Evolutionary conservation across 2,329 filamentous ascomycete genomes (phyloP).

Genomic region (Fusarium mexicanum): DNA sequence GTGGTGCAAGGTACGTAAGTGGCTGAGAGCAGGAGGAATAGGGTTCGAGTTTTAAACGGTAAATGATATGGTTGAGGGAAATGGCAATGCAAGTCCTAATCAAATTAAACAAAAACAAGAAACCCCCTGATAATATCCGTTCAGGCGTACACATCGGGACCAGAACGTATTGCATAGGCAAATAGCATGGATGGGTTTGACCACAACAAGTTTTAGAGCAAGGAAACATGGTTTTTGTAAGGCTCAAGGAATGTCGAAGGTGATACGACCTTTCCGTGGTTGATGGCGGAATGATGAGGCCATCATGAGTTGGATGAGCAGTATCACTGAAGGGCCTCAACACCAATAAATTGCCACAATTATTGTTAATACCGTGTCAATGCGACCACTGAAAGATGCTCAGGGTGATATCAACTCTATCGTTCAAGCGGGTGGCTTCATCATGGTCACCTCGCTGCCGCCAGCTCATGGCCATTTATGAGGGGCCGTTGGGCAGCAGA

Average conservation of each 20-base stretch:
- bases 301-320: constrained; percentile 9
- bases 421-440: background rate
- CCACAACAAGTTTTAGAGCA: background rate
- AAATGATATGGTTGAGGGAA: background rate
- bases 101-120: background rate
- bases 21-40: background rate
- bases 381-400: background rate
- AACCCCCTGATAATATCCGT: background rate
- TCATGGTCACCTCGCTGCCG: constrained; percentile 4
- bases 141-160: background rate
- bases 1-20: background rate
- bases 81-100: background rate
- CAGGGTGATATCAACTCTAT: background rate
- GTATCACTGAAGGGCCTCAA: background rate
- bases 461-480: background rate
- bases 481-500: background rate
- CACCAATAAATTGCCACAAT: background rate
- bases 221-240: background rate
- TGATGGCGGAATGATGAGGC: background rate
- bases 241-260: background rate
- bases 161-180: background rate
- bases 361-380: no score
- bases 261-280: background rate
- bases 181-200: background rate
- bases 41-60: background rate